Conservation (phyloP, 305 asterid species). For the Solanum hybrid region DNA sequence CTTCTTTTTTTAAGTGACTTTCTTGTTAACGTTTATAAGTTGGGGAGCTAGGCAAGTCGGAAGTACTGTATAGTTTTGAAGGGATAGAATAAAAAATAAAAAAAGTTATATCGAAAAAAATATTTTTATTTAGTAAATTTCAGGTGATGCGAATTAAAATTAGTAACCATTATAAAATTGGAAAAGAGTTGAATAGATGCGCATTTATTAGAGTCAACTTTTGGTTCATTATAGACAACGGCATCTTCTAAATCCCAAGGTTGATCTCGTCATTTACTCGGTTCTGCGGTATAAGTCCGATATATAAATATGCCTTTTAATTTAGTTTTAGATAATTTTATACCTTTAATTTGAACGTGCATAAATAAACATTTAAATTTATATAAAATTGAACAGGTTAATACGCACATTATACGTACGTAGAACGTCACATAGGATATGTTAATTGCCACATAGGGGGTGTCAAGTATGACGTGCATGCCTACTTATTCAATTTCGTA, state of each 20-base stretch:
- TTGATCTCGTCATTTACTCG: background rate
- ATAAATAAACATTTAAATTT: too few relatives aligned
- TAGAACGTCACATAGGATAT: too few relatives aligned
- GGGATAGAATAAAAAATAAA: background rate
- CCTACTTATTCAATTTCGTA: background rate
- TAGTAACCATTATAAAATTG: background rate
- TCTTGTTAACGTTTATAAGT: background rate
- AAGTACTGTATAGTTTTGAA: too few relatives aligned
- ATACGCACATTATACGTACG: too few relatives aligned
- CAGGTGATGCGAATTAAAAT: background rate
- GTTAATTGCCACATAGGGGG: background rate
- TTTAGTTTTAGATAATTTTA: too few relatives aligned
- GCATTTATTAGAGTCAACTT: background rate
- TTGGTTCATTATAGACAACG: background rate
- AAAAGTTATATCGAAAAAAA: rapidly evolving
- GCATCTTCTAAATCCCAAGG: background rate
- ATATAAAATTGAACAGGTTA: too few relatives aligned
- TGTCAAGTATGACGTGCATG: too few relatives aligned
- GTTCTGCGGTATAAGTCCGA: background rate
- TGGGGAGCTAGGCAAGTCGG: background rate
- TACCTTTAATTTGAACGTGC: rapidly evolving
- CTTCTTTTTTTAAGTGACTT: background rate
- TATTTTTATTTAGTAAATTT: background rate
- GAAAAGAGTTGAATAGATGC: background rate
- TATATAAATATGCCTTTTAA: too few relatives aligned